These are phyloP conservation scores for Chalciporus sp. DNA, from an alignment of 1,284 basidiomycete species.

Conservation along the genomic window DNA sequence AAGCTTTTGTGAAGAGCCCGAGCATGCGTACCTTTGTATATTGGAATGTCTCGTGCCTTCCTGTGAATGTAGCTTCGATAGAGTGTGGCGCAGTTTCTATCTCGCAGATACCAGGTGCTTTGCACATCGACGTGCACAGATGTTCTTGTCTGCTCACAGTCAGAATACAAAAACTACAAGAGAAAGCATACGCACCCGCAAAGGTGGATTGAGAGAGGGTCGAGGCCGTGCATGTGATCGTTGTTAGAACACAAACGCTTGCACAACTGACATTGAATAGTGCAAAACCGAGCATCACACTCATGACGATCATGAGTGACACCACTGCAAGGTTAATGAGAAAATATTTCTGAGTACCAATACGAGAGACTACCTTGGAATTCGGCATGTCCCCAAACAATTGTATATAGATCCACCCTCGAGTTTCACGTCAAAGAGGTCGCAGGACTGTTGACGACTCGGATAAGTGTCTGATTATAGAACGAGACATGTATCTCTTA, in stretches of 20 bases:
- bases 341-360: too few species aligned
- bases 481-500: slow-evolving; percentile 20
- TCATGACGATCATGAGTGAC: slow-evolving; percentile 48
- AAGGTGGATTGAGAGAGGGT: slow-evolving; percentile 29
- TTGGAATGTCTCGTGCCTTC: slow-evolving; percentile 47
- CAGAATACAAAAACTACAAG: not conserved
- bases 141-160: slow-evolving; percentile 47
- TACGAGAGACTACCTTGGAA: slow-evolving; percentile 41
- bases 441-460: slow-evolving; percentile 44
- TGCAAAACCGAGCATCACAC: slow-evolving; percentile 55
- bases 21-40: slow-evolving; percentile 46
- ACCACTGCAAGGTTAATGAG: slow-evolving; percentile 34
- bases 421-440: slow-evolving; percentile 37
- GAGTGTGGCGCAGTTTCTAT: slow-evolving; percentile 60
- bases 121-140: slow-evolving; percentile 45
- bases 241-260: slow-evolving; percentile 49
- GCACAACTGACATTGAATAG: slow-evolving; percentile 55
- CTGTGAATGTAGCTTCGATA: slow-evolving; percentile 57
- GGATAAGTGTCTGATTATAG: not conserved
- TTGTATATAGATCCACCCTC: slow-evolving; percentile 38
- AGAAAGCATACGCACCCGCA: slow-evolving; percentile 50
- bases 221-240: slow-evolving; percentile 57
- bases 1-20: not conserved
- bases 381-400: slow-evolving; percentile 46
- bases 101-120: slow-evolving; percentile 51